Percentiles rank a stretch among this genome's conserved stretches.
These are phyloP conservation scores for Thermothelomyces thermophilus DNA, from an alignment of 2,329 filamentous ascomycete genomes.

Conservation along the genomic window DNA sequence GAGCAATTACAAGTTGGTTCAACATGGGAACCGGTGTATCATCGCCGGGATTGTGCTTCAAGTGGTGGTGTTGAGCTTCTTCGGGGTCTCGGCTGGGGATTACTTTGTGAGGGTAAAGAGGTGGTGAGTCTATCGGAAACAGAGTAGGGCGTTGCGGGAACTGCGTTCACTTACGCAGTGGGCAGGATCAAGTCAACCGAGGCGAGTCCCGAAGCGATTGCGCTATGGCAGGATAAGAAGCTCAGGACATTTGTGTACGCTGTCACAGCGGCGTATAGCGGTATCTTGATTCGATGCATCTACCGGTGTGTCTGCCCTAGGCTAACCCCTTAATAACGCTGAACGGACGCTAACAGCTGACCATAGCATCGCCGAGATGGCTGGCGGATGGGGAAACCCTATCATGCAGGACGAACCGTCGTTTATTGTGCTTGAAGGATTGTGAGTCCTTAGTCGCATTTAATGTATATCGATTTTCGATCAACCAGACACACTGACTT, in stretches of 20 bases:
- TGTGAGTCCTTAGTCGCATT: too few species aligned
- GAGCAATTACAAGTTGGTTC: slow-evolving; percentile 34
- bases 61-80: slow-evolving; percentile 43
- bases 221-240: slow-evolving; percentile 37
- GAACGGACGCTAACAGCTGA: neutral
- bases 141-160: neutral
- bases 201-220: slow-evolving; percentile 28
- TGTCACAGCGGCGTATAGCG: slow-evolving; percentile 39
- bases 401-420: slow-evolving; percentile 57
- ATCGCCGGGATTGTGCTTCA: slow-evolving; percentile 50
- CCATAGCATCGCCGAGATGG: slow-evolving; percentile 54
- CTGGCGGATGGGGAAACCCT: slow-evolving; percentile 55
- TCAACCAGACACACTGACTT: too few species aligned
- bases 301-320: slow-evolving; percentile 39
- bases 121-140: slow-evolving; percentile 19
- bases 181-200: slow-evolving; percentile 30
- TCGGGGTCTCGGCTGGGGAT: slow-evolving; percentile 39
- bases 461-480: too few species aligned
- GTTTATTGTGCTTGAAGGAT: slow-evolving; percentile 53
- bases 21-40: slow-evolving; percentile 44
- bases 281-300: slow-evolving; percentile 46
- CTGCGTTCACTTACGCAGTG: neutral
- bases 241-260: slow-evolving; percentile 41
- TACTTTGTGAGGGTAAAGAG: slow-evolving; percentile 39
- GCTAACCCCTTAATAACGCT: neutral